These are phyloP conservation scores for Chenopodium album DNA, from an alignment of 148 eudicot genomes.

Conservation along the genomic window DNA sequence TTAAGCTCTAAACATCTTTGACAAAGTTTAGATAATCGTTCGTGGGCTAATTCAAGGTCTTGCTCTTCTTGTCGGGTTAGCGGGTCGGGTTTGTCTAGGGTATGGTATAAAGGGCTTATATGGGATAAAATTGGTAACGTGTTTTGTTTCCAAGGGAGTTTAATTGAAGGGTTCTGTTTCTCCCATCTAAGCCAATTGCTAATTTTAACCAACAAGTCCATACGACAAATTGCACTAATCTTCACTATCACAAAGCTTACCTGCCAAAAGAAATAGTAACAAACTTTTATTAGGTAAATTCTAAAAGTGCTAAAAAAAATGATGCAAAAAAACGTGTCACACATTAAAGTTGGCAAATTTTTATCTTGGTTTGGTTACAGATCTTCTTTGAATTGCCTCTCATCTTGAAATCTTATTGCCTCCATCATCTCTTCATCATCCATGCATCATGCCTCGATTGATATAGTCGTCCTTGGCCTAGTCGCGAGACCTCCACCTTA, in stretches of 20 bases:
- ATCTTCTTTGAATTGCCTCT: background rate
- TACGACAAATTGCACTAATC: slow-evolving; percentile 78
- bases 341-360: slow-evolving; percentile 22
- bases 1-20: slow-evolving; percentile 49
- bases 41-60: slow-evolving; percentile 58
- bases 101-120: slow-evolving; percentile 84
- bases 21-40: slow-evolving; percentile 52
- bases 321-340: slow-evolving; percentile 23
- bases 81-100: slow-evolving; percentile 57
- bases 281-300: slow-evolving; percentile 13
- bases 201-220: slow-evolving; percentile 44
- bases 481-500: slow-evolving; percentile 1
- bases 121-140: slow-evolving; percentile 61
- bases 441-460: background rate
- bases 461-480: background rate
- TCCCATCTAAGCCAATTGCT: slow-evolving; percentile 91
- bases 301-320: background rate
- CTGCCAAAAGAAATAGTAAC: slow-evolving; percentile 32
- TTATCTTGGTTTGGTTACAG: slow-evolving; percentile 21
- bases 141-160: slow-evolving; percentile 82
- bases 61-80: slow-evolving; percentile 65
- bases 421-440: background rate
- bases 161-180: slow-evolving; percentile 45
- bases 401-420: background rate
- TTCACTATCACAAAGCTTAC: slow-evolving; percentile 81